Base-by-base conservation (phyloP, 2,329 filamentous ascomycete species). In the Ceratocystiopsis minuta region DNA sequence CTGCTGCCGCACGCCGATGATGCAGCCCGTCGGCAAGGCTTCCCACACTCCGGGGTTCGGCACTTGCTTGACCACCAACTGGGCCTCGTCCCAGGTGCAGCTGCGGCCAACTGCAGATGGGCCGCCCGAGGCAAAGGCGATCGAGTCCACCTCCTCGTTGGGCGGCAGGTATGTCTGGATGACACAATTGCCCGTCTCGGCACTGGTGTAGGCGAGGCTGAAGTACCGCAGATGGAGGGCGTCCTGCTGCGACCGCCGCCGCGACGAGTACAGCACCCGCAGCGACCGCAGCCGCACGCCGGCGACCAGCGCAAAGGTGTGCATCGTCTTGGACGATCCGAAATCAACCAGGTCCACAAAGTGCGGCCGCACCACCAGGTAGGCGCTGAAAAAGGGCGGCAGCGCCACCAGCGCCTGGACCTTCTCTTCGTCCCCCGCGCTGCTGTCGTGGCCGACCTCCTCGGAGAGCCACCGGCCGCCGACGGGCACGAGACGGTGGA, bases 11-110 rank as follows among this genome's bases (percentile, higher is more conserved):
- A 84, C 62, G 0, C 80, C 80, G 1, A 82, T 61, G 11, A 82
- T 61, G 42, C 70, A 71, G 0, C 75, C 72, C 31, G 67, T 68
- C 0, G 66, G 63, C 7, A 81, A 61, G 1, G 72, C 61, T 46
- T 77, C 71, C 79, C 79, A 85, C 0, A 60, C 55, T 0, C 80
- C 80, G 0, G 77, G 76, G 34, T 77, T 68, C n/a, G 64, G 57
- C 9, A 84, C 63, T 10, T 61, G 64, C 38, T 69, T 66, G 34
- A 60, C 66, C 3, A 63, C 56, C 49, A 74, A 67, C 15, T 60
- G 65, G 2, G 70, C 66, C 17, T 67, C 63, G 6, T 56, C 53
- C 70, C 70, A 75, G 1, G 61, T 54, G 46, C 65, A 71, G 46
- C 64, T 70, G 6, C 59, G 62, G 33, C 61, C 60, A 15, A 55